These are phyloP conservation scores for Trametes polyzona DNA, from an alignment of 1,284 basidiomycete species.

Conservation along the genomic window DNA sequence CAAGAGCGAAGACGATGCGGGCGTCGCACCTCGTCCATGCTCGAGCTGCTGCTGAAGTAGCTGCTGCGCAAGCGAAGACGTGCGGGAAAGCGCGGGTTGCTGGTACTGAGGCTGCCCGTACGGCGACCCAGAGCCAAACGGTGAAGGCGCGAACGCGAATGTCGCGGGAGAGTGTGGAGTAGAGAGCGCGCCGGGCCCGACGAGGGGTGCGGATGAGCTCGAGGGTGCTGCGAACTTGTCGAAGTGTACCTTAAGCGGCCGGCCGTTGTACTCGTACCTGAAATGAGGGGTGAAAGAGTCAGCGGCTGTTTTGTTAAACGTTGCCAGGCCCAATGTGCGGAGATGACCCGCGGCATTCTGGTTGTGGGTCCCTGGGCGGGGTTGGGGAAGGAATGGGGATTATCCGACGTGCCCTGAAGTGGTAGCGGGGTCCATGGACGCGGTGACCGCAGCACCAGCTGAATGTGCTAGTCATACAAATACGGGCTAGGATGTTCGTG, in stretches of 20 bases:
- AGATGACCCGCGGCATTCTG: no score
- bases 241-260: conserved; percentile 84
- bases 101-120: conserved; percentile 11
- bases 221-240: conserved; percentile 68
- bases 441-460: no score
- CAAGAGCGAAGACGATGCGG: conserved; percentile 8
- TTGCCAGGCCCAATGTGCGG: neutral
- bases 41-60: conserved; percentile 22
- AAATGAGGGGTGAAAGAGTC: neutral
- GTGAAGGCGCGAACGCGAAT: conserved; percentile 16
- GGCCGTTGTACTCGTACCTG: conserved; percentile 87
- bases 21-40: conserved; percentile 9
- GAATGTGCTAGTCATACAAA: no score
- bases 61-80: conserved; percentile 27
- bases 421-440: no score
- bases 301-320: neutral
- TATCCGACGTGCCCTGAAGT: no score
- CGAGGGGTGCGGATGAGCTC: conserved; percentile 31
- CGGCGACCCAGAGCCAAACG: neutral
- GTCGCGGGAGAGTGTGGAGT: conserved; percentile 31
- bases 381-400: no score
- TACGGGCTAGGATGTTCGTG: no score
- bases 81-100: conserved; percentile 16
- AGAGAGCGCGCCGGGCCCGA: conserved; percentile 33
- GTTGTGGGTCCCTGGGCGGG: no score